Evolutionary conservation across 2,329 filamentous ascomycete species (phyloP).

Genomic region (Alternaria sp.): DNA sequence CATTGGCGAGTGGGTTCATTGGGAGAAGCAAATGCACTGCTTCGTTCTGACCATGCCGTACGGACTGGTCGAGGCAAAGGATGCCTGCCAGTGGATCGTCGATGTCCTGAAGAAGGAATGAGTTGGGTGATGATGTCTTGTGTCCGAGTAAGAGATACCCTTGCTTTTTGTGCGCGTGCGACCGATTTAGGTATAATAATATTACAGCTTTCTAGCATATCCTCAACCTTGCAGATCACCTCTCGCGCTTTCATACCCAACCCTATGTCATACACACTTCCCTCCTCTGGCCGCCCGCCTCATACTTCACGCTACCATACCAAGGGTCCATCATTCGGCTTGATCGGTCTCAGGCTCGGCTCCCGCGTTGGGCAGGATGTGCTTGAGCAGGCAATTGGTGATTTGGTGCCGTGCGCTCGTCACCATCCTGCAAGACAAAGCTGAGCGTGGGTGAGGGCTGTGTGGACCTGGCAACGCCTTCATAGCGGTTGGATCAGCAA

Average conservation of each 20-base stretch:
- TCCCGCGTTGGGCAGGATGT: neutral
- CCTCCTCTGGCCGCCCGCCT: neutral
- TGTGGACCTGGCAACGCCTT: neutral
- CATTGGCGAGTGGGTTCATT: slow-evolving; percentile 62
- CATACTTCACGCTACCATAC: neutral
- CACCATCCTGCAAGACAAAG: neutral
- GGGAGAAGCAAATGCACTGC: slow-evolving; percentile 67
- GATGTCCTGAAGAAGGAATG: slow-evolving; percentile 42
- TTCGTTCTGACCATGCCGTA: slow-evolving; percentile 61
- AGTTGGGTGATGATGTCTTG: neutral
- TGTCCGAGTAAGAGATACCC: slow-evolving; percentile 6
- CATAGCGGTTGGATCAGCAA: neutral
- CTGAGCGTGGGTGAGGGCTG: neutral
- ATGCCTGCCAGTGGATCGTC: slow-evolving; percentile 56
- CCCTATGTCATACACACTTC: neutral
- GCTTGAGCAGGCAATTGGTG: neutral
- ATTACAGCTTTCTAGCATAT: neutral
- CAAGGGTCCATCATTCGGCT: neutral
- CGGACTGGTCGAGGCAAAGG: slow-evolving; percentile 55
- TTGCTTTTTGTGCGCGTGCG: neutral
- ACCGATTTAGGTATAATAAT: neutral
- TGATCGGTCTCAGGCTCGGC: neutral
- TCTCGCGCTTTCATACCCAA: neutral
- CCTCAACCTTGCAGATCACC: neutral
- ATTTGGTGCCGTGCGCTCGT: neutral